Percentiles rank a stretch among this genome's conserved stretches.
Evolutionary conservation across 352 stramenopile species (phyloP).

Genomic region (Phytopythium kandeliae): DNA sequence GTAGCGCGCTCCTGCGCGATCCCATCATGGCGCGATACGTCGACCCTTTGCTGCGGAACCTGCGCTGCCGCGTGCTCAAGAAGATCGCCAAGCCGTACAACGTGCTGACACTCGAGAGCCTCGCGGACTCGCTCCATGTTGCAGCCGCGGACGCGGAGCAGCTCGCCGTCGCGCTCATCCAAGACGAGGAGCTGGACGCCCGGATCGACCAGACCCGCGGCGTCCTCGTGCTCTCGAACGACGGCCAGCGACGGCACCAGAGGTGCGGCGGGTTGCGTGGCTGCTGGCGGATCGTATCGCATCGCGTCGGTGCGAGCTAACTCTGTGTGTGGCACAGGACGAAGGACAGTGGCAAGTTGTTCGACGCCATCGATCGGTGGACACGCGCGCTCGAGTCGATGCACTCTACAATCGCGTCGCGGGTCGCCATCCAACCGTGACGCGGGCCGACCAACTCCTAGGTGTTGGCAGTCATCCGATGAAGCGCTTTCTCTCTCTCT

Average conservation of each 20-base stretch:
- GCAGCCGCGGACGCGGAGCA: conserved; percentile 80
- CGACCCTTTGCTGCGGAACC: conserved; percentile 90
- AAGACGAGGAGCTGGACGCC: conserved; percentile 85
- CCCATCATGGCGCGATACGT: conserved; percentile 91
- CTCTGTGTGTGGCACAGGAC: conserved; percentile 16
- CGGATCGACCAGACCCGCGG: conserved; percentile 87
- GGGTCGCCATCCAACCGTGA: conserved; percentile 25
- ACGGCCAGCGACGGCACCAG: conserved; percentile 24
- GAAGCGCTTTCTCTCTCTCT: neutral
- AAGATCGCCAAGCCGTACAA: conserved; percentile 90
- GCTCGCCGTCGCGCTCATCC: conserved; percentile 89
- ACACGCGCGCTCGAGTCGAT: conserved; percentile 41
- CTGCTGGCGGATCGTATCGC: neutral
- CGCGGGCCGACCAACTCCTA: neutral
- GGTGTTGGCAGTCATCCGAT: neutral
- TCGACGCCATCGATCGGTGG: conserved; percentile 66
- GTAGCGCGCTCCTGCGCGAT: conserved; percentile 82
- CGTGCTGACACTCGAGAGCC: conserved; percentile 80
- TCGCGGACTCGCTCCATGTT: conserved; percentile 91
- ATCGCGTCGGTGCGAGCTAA: no score
- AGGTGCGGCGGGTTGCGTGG: conserved; percentile 17
- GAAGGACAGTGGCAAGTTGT: conserved; percentile 50
- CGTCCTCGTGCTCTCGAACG: conserved; percentile 36
- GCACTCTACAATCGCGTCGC: conserved; percentile 38
- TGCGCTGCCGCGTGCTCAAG: conserved; percentile 91